phyloP scores from a whole-genome alignment of 192 early-diverging fungal genomes.

The Glomus cerebriforme region DNA sequence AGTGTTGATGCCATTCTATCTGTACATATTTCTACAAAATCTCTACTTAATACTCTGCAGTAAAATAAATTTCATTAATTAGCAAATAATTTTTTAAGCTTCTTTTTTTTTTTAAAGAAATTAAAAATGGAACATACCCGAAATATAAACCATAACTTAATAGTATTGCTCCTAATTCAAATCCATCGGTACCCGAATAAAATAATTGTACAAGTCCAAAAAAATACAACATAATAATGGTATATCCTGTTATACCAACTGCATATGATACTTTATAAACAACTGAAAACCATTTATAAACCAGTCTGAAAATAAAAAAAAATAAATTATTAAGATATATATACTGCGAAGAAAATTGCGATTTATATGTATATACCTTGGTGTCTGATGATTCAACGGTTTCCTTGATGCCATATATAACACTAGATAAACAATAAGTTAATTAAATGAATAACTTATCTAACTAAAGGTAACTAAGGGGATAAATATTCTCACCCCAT shows the following conservation, averaged over 20 bases:
- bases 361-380: constrained; percentile 37
- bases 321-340: not conserved
- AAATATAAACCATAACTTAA: constrained; percentile 63
- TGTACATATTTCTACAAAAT: constrained; percentile 65
- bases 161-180: constrained; percentile 50
- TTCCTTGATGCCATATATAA: constrained; percentile 57
- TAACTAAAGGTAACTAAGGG: not conserved
- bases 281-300: constrained; percentile 63
- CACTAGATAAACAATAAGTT: constrained; percentile 43
- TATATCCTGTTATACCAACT: constrained; percentile 56
- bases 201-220: constrained; percentile 54
- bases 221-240: constrained; percentile 53
- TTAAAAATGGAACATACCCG: constrained; percentile 47
- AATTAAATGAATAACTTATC: not conserved
- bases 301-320: constrained; percentile 41
- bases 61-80: not conserved
- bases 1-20: constrained; percentile 64
- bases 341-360: not conserved
- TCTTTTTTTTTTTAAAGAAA: not conserved
- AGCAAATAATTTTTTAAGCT: no score
- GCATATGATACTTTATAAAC: constrained; percentile 62
- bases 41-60: constrained; percentile 55
- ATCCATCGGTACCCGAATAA: constrained; percentile 39
- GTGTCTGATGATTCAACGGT: constrained; percentile 61
- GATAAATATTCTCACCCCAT: not conserved